phyloP scores from a whole-genome alignment of 2,329 filamentous ascomycete species.

The Xylaria sp. region DNA sequence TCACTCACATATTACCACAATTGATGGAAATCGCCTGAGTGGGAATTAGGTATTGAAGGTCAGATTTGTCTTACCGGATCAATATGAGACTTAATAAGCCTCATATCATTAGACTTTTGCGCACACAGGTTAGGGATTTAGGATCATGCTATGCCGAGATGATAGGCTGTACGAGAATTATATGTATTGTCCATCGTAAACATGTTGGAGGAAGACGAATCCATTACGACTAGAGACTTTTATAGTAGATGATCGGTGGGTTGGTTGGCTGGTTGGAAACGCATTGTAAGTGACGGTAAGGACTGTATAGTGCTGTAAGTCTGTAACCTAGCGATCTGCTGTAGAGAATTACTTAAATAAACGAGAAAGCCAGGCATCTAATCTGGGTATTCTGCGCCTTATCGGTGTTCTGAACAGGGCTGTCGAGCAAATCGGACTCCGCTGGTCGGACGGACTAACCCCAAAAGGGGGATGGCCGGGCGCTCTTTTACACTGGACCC shows the following conservation, averaged over 20 bases:
- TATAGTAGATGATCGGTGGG: too few relatives aligned
- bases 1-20: background rate
- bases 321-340: too few relatives aligned
- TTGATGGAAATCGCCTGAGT: background rate
- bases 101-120: background rate
- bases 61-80: background rate
- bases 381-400: background rate
- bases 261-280: too few relatives aligned
- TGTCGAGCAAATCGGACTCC: constrained; percentile 30
- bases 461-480: constrained; percentile 25
- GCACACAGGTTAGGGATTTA: background rate
- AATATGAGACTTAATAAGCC: background rate
- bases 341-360: too few relatives aligned
- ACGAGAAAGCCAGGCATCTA: background rate
- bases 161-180: background rate
- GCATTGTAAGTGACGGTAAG: too few relatives aligned
- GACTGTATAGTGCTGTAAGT: too few relatives aligned
- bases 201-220: too few relatives aligned
- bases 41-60: too few relatives aligned
- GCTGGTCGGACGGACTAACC: constrained; percentile 35
- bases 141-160: background rate
- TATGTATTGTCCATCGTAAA: too few relatives aligned
- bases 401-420: constrained; percentile 11
- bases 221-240: too few relatives aligned
- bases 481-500: background rate